phyloP scores from a whole-genome alignment of 148 eudicot genomes.

The Spergularia bocconei region DNA sequence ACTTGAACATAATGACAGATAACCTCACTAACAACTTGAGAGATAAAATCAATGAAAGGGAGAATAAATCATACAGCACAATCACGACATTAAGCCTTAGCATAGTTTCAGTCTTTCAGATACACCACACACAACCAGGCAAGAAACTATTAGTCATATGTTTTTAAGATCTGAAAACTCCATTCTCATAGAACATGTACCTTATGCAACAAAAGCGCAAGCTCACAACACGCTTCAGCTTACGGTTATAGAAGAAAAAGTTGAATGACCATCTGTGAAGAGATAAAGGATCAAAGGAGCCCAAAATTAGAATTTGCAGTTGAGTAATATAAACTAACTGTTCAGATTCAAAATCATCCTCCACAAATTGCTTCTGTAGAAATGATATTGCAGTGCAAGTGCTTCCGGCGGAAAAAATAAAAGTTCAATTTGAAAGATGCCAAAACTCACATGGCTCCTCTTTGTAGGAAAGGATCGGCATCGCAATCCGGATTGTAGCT shows the following conservation, averaged over 20 bases:
- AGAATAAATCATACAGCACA: not conserved
- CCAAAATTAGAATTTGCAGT: constrained; percentile 6
- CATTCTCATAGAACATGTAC: constrained; percentile 28
- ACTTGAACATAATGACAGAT: too few species aligned
- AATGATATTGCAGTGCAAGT: too few species aligned
- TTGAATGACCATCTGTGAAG: constrained; percentile 93
- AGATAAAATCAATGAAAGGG: not conserved
- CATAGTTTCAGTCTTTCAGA: too few species aligned
- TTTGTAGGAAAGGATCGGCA: constrained; percentile 78
- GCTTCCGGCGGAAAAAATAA: too few species aligned
- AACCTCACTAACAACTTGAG: not conserved
- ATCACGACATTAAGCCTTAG: too few species aligned
- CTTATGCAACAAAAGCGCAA: constrained; percentile 85
- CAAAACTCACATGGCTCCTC: constrained; percentile 81
- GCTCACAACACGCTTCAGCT: constrained; percentile 86
- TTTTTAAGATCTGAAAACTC: not conserved
- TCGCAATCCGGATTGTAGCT: constrained; percentile 84
- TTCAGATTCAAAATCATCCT: not conserved
- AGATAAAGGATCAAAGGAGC: constrained; percentile 11
- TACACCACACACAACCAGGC: too few species aligned
- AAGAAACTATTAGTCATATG: too few species aligned
- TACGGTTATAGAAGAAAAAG: constrained; percentile 92
- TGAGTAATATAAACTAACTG: not conserved
- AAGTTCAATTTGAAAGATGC: not conserved
- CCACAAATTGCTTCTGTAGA: too few species aligned